Evolutionary conservation across 1,139 yeast genomes (phyloP), one percentile per base, ranked within the genome.

Genomic region (Kodamaea suecica): DNA sequence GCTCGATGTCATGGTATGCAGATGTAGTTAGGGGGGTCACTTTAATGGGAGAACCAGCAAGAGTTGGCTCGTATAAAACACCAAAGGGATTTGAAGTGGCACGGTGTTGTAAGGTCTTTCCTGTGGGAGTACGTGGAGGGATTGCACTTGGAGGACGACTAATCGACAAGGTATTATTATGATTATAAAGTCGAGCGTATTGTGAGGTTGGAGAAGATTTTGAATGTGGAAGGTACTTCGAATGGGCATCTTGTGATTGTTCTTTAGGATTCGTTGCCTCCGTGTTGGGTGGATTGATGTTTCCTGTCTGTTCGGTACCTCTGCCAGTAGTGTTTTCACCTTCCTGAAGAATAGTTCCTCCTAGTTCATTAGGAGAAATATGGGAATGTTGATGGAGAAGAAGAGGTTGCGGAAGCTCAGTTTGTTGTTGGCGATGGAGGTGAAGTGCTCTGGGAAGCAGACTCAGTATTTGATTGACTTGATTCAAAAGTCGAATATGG

Each of bases 1-100:
- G 27, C 29, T 47, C 51, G 13, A 47, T 48, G 16, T 42, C 39
- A 9, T 44, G 37, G 30, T 46, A 48, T 27, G 47, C 38, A 4
- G 31, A 10, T 9, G 26, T 10, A 17, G 19, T 33, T 19, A 31
- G 11, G 13, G 19, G 33, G 19, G 17, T 17, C 7, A 13, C n/a
- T 20, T 16, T 25, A 10, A n/a, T 13, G 2, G 34, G 25, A 4
- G 30, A 30, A 10, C 27, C 32, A 21, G n/a, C 30, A 8, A 27
- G 10, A 8, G 30, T 27, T 12, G 34, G 27, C 24, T 32, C 36
- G 33, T 43, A 45, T 9, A 45, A 7, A 8, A 44, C 35, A 11
- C 39, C 47, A 30, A 47, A 47, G 3, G 51, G 51, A 27, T 47
- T 47, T 5, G 46, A 39, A 9, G 23, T 21, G 8, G 23, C 17